Base-by-base conservation (phyloP, 768 basidiomycete species). In the Russula ochroleuca region DNA sequence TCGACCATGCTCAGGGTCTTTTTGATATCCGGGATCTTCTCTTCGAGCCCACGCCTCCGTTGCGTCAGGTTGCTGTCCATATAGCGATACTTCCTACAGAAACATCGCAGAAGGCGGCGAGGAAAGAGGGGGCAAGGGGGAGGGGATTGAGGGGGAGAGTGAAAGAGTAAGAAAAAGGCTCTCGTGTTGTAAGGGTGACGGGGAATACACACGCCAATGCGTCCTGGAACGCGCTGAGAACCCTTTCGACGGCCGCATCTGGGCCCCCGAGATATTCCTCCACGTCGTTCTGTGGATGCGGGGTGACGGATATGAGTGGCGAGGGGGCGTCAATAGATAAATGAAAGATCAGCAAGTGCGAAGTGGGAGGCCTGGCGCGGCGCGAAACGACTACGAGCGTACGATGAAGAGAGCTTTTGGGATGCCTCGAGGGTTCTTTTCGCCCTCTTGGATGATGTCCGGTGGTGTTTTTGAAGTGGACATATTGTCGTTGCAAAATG, bases 361-460 rank as follows among this genome's bases (percentile, higher is more conserved):
- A 9, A 10, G n/a, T 7, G 21, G 40, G 65, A 61, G 43, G 38
- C 38, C 15, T 57, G 65, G 54, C 28, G 54, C 13, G 35, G 5
- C 35, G 47, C 2, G 40, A 35, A 31, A 15, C 2, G 33, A 25
- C 33, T 35, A 19, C 49, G 9, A 35, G n/a, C 87, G 68, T 67
- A 96, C 95, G 58, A 98, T 88, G 71, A 99, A 99, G 0, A 92
- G 92, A 4, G 96, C 95, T 75, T 89, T 88, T 25, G 96, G 96
- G 57, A 98, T 98, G 5, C 96, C 96, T 57, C 96, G 80, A 0
- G 94, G 87, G 68, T 95, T 98, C 71, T 85, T 85, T 74, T 85
- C 74, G 1, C 61, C 66, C 23, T 67, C 62, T 33, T 65, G 45
- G 69, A 70, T 65, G 73, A 77, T 72, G 71, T 48, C 68, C 21